Evolutionary conservation across 129 eudicot species (phyloP).

Genomic region (Silybum marianum): DNA sequence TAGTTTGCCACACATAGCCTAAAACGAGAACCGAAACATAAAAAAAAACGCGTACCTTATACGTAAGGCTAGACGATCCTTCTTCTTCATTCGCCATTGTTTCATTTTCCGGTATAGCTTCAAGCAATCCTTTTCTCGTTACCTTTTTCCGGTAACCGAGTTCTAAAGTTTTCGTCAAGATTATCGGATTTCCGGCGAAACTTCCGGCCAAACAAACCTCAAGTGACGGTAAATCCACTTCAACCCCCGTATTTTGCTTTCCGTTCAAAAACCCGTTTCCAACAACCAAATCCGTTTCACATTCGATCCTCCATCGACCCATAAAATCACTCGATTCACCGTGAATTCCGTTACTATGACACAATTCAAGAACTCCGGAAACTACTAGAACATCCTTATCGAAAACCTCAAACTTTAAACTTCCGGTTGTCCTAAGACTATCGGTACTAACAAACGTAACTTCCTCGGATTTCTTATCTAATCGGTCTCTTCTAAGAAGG

Average conservation of each 20-base stretch:
- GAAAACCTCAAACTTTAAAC: conserved; percentile 78
- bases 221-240: conserved; percentile 47
- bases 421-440: conserved; percentile 70
- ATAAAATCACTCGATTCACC: conserved; percentile 41
- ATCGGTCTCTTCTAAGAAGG: conserved; percentile 62
- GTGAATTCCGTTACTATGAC: conserved; percentile 46
- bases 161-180: conserved; percentile 61
- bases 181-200: conserved; percentile 68
- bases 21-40: not conserved
- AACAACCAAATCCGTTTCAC: conserved; percentile 54
- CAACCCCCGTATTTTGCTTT: conserved; percentile 38
- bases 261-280: conserved; percentile 55
- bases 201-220: conserved; percentile 91
- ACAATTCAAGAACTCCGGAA: conserved; percentile 57
- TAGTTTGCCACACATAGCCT: too few species aligned
- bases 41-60: conserved; percentile 50
- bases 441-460: conserved; percentile 84
- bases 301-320: conserved; percentile 65
- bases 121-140: conserved; percentile 52
- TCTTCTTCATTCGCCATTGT: conserved; percentile 40
- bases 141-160: conserved; percentile 53
- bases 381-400: conserved; percentile 59
- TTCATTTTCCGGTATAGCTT: conserved; percentile 84
- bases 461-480: conserved; percentile 82
- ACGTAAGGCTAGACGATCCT: conserved; percentile 34